Evolutionary conservation across 2,329 filamentous ascomycete genomes (phyloP).

Genomic region (Davidsoniella virescens): DNA sequence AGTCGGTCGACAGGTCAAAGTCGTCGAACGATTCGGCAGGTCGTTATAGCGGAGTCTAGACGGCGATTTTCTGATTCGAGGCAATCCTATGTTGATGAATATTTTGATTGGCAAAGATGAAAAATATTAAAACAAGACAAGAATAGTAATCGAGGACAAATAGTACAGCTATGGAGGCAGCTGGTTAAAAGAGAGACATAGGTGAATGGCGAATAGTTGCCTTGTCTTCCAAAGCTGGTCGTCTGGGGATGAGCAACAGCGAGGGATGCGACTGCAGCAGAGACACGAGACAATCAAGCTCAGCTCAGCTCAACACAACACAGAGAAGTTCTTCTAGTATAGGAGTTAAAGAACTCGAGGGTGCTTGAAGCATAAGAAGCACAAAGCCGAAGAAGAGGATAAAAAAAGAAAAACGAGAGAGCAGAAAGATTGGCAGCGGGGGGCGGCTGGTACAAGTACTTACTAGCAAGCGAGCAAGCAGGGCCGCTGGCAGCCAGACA

Average conservation of each 20-base stretch:
- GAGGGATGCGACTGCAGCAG: slow-evolving; percentile 2
- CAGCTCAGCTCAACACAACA: slow-evolving; percentile 1
- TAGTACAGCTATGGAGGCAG: slow-evolving; percentile 1
- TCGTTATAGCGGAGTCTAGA: too few species aligned
- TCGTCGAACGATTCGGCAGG: too few species aligned
- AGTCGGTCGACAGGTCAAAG: too few species aligned
- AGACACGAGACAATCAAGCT: slow-evolving; percentile 4
- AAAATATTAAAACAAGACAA: not conserved
- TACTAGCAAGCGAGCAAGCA: too few species aligned
- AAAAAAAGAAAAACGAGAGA: slow-evolving; percentile 9
- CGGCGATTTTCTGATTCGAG: too few species aligned
- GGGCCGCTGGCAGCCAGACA: too few species aligned
- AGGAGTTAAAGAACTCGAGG: slow-evolving; percentile 5
- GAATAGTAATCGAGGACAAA: slow-evolving; percentile 7
- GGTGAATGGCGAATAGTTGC: not conserved
- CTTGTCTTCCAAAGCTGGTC: too few species aligned
- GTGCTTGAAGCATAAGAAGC: slow-evolving; percentile 13
- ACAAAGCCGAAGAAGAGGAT: slow-evolving; percentile 14
- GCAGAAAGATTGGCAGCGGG: not conserved
- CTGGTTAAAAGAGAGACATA: slow-evolving; percentile 15
- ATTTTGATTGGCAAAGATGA: not conserved
- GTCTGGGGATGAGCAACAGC: not conserved
- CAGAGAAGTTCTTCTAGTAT: not conserved
- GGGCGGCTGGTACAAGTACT: not conserved
- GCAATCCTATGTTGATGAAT: too few species aligned